Percentiles rank a stretch among this genome's conserved stretches.
Evolutionary conservation across 805 yeast species (phyloP).

Genomic region (Wickerhamomyces strasburgensis): DNA sequence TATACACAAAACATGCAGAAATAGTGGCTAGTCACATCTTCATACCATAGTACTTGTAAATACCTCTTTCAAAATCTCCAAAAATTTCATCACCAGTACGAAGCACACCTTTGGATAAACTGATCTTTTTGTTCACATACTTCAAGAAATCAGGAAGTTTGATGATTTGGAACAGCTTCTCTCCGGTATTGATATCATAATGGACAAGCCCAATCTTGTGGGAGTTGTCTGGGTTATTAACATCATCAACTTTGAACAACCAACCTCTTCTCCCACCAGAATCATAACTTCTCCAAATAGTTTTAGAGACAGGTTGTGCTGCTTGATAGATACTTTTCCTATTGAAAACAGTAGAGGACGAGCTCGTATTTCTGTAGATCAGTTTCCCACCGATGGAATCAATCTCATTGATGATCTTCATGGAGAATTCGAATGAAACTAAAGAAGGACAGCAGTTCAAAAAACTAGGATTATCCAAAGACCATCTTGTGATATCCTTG

Average conservation of each 20-base stretch:
- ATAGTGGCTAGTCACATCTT: constrained; percentile 25
- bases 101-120: constrained; percentile 30
- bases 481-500: constrained; percentile 54
- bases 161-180: constrained; percentile 41
- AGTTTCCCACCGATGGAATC: constrained; percentile 28
- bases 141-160: constrained; percentile 36
- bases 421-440: constrained; percentile 62
- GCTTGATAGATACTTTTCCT: neutral
- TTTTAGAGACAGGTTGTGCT: constrained; percentile 10
- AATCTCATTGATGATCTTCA: constrained; percentile 47
- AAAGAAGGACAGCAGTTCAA: constrained; percentile 44
- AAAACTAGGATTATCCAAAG: constrained; percentile 43
- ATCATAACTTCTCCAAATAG: constrained; percentile 28
- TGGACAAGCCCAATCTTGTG: constrained; percentile 36
- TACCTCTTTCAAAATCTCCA: constrained; percentile 40
- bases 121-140: constrained; percentile 35
- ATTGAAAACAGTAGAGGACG: constrained; percentile 6
- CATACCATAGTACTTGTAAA: constrained; percentile 38
- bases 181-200: constrained; percentile 62
- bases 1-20: neutral
- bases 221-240: constrained; percentile 30
- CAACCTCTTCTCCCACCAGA: constrained; percentile 73
- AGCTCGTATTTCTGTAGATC: constrained; percentile 18
- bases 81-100: constrained; percentile 34
- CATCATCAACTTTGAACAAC: constrained; percentile 50